phyloP scores from a whole-genome alignment of 805 yeast genomes.

The Ogataea salicorniae region DNA sequence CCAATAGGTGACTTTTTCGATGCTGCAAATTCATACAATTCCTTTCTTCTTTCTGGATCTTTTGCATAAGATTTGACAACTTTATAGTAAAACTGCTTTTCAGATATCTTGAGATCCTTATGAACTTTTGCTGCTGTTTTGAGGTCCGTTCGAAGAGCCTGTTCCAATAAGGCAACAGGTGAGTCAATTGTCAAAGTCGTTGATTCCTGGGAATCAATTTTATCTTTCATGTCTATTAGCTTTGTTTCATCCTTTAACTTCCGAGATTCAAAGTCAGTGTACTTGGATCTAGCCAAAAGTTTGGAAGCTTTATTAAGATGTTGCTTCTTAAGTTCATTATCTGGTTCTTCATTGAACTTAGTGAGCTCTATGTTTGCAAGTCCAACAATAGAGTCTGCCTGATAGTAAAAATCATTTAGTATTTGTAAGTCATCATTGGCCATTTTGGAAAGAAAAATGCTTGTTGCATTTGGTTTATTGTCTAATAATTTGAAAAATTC shows the following conservation, averaged over 20 bases:
- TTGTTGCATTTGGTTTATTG: slow-evolving; percentile 36
- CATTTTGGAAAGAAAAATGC: slow-evolving; percentile 33
- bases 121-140: slow-evolving; percentile 43
- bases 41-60: slow-evolving; percentile 46
- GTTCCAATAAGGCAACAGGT: slow-evolving; percentile 42
- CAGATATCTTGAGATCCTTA: slow-evolving; percentile 52
- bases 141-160: slow-evolving; percentile 43
- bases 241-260: slow-evolving; percentile 41
- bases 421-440: slow-evolving; percentile 32
- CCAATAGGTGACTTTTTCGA: slow-evolving; percentile 65
- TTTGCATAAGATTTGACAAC: slow-evolving; percentile 44
- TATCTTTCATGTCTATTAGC: slow-evolving; percentile 39
- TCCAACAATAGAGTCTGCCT: slow-evolving; percentile 53
- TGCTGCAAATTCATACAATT: slow-evolving; percentile 47
- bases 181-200: slow-evolving; percentile 21
- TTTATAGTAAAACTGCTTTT: slow-evolving; percentile 50
- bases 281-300: slow-evolving; percentile 29
- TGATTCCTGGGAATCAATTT: slow-evolving; percentile 19
- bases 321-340: slow-evolving; percentile 19
- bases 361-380: slow-evolving; percentile 38
- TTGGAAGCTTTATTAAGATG: slow-evolving; percentile 26
- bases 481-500: slow-evolving; percentile 66
- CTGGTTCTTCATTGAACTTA: slow-evolving; percentile 16
- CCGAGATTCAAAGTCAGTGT: slow-evolving; percentile 32
- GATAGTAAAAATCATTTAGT: slow-evolving; percentile 54